Conservation (phyloP, 768 basidiomycete species). For the Russula compacta region DNA sequence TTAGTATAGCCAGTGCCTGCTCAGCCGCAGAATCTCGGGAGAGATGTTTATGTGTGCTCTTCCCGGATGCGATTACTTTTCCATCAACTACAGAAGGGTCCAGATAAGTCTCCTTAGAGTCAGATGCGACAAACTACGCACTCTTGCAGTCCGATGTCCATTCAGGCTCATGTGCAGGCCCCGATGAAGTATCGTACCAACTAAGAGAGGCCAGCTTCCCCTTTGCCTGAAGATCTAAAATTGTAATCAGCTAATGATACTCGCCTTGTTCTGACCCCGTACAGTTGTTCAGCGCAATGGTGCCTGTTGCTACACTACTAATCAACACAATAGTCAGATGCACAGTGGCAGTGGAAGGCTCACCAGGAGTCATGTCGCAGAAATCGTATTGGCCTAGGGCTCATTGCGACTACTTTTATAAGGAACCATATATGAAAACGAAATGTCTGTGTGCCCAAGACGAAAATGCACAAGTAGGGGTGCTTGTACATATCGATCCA, state of each 20-base stretch:
- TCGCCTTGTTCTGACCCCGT: not conserved
- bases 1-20: slow-evolving; percentile 8
- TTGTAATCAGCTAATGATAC: not conserved
- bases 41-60: slow-evolving; percentile 14
- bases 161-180: slow-evolving; percentile 32
- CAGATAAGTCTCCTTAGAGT: not conserved
- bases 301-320: slow-evolving; percentile 8
- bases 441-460: not conserved
- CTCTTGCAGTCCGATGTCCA: slow-evolving; percentile 57
- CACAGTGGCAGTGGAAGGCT: not conserved
- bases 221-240: slow-evolving; percentile 32
- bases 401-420: slow-evolving; percentile 9
- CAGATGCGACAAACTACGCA: slow-evolving; percentile 21
- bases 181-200: slow-evolving; percentile 34
- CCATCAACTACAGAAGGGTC: slow-evolving; percentile 14
- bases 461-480: slow-evolving; percentile 1
- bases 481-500: slow-evolving; percentile 4
- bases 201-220: slow-evolving; percentile 28
- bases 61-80: slow-evolving; percentile 8
- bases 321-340: not conserved
- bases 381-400: not conserved
- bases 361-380: slow-evolving; percentile 12
- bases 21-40: slow-evolving; percentile 14
- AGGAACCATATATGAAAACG: not conserved
- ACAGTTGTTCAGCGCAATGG: slow-evolving; percentile 21